These are phyloP conservation scores for Sarcodon aspratus DNA, from an alignment of 768 basidiomycete genomes.

Conservation along the genomic window DNA sequence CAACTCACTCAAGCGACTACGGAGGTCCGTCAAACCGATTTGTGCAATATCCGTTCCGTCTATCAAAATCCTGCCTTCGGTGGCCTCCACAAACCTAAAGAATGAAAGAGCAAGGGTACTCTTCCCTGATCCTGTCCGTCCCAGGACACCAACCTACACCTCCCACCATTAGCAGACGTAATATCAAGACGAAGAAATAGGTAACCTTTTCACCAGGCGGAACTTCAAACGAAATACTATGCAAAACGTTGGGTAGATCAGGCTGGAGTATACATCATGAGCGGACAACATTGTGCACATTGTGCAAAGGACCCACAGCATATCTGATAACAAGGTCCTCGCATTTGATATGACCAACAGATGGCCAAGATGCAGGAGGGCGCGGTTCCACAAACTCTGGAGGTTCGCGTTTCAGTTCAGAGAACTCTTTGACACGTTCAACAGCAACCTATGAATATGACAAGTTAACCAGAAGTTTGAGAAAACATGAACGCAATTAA, in stretches of 20 bases:
- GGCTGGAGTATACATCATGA: conserved; percentile 34
- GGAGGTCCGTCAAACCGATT: conserved; percentile 74
- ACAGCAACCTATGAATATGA: conserved; percentile 68
- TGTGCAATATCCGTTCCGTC: conserved; percentile 73
- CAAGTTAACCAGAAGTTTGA: too few species aligned
- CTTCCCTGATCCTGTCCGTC: conserved; percentile 60
- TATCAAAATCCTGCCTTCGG: conserved; percentile 59
- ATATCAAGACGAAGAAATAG: not conserved
- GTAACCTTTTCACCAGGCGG: conserved; percentile 61
- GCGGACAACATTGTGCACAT: conserved; percentile 2
- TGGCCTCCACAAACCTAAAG: conserved; percentile 87
- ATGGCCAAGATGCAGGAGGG: conserved; percentile 75
- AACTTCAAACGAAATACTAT: conserved; percentile 65
- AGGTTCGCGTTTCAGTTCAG: conserved; percentile 65
- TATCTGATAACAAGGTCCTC: conserved; percentile 70
- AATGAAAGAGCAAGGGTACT: conserved; percentile 76
- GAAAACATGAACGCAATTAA: not conserved
- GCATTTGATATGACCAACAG: conserved; percentile 53
- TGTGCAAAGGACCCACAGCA: conserved; percentile 45
- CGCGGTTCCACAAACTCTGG: conserved; percentile 81
- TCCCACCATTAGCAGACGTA: too few species aligned
- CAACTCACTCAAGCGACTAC: conserved; percentile 42
- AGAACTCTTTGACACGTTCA: conserved; percentile 88
- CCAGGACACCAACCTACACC: conserved; percentile 58
- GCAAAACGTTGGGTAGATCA: conserved; percentile 78